Evolutionary conservation across 2,329 filamentous ascomycete genomes (phyloP), one percentile per base, ranked within the genome.

Genomic region (Pseudopithomyces maydicus): DNA sequence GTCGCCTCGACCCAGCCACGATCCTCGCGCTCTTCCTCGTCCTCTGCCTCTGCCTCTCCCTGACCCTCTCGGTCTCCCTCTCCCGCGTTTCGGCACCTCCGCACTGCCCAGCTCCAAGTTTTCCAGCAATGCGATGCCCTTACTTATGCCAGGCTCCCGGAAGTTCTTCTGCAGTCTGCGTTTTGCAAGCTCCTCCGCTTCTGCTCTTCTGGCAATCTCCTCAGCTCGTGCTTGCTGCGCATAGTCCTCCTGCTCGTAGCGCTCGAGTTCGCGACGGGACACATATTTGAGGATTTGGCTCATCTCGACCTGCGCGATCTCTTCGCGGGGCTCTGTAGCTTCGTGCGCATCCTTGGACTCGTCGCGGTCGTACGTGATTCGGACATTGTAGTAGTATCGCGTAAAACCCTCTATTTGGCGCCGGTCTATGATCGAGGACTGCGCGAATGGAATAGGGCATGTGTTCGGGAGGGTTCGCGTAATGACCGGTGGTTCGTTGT

Each of bases 171-270:
- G 55, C 20, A 73, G 51, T 47, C 64, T 55, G 20, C 58, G 52
- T 17, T 52, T 52, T 11, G 59, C 54, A 29, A 63, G 46, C 20
- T 70, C 64, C 33, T 71, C 66, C 7, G 58, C 56, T n/a, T 70
- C 69, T 15, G 48, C 62, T 12, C 61, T 57, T 29, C 59, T 42
- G 3, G 58, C 64, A 22, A 63, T 52, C 4, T 62, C 66, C 42
- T 72, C 64, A 1, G 67, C 70, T 49, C 71, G 66, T 0, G 67
- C 66, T 48, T 73, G 68, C 10, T 66, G 56, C 8, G 51, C 57
- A 54, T 71, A 73, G 54, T 73, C 67, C 43, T 65, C 65, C 36
- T 73, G 72, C 48, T 75, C 72, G 38, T 64, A 75, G 8, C 70
- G 60, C 39, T 74, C 71, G 6, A 74, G 58, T 58, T 75, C 71